Conservation (phyloP, 106 monocot genomes). For the Apostasia shenzhenica region DNA sequence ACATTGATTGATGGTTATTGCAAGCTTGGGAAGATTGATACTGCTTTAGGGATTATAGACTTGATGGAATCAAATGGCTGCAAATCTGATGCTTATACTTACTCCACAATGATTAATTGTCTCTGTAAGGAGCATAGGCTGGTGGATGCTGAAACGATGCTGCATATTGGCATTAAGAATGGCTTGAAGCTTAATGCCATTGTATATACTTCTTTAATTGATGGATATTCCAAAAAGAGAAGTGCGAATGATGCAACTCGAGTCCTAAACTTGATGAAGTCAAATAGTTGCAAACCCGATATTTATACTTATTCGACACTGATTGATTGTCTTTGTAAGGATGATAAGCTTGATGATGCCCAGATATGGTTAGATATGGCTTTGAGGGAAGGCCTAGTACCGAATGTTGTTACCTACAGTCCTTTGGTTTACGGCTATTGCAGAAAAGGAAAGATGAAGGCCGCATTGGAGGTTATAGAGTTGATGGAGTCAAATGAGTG, state of each 20-base stretch:
- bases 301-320: conserved; percentile 16
- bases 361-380: conserved; percentile 13
- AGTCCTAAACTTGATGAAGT: conserved; percentile 14
- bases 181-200: conserved; percentile 9
- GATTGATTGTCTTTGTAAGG: conserved; percentile 27
- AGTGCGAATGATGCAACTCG: background rate
- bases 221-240: conserved; percentile 15
- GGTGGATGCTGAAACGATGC: conserved; percentile 12
- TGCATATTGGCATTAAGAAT: conserved; percentile 6
- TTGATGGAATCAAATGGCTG: conserved; percentile 17
- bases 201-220: conserved; percentile 10
- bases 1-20: conserved; percentile 16
- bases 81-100: conserved; percentile 13
- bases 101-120: conserved; percentile 8
- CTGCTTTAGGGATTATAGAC: conserved; percentile 11
- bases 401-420: conserved; percentile 21
- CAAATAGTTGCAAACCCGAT: conserved; percentile 19
- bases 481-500: conserved; percentile 24
- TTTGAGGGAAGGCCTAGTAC: conserved; percentile 15
- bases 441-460: conserved; percentile 7
- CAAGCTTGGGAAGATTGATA: conserved; percentile 9
- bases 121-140: conserved; percentile 23
- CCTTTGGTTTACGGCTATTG: conserved; percentile 26
- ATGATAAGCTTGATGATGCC: conserved; percentile 30
- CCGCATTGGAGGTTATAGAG: conserved; percentile 10